Percentiles rank a stretch among this genome's conserved stretches.
These are phyloP conservation scores for Candida silvicultrix DNA, from an alignment of 805 yeast species.

Conservation along the genomic window DNA sequence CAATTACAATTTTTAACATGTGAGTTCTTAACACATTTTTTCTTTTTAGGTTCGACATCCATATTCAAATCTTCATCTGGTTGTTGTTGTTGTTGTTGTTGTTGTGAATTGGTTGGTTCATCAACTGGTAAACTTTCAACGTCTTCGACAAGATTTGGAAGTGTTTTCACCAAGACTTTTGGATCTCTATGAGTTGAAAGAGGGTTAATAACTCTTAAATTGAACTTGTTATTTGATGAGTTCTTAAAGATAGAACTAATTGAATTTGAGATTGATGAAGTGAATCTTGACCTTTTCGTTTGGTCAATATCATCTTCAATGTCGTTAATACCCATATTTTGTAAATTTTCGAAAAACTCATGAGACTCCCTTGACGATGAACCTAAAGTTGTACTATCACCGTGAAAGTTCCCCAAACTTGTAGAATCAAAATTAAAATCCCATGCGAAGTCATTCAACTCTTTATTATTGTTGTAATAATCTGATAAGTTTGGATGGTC, in stretches of 20 bases:
- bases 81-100: not conserved
- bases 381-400: constrained; percentile 1
- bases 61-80: not conserved
- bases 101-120: not conserved
- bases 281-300: constrained; percentile 5
- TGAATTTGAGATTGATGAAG: constrained; percentile 16
- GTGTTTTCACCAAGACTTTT: constrained; percentile 2
- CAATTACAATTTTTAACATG: constrained; percentile 13
- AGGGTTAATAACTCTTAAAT: constrained; percentile 29
- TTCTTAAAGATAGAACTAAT: constrained; percentile 18
- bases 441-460: not conserved
- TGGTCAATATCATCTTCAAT: not conserved
- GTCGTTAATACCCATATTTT: not conserved
- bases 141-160: constrained; percentile 13
- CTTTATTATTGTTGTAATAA: not conserved
- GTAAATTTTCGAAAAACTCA: constrained; percentile 7
- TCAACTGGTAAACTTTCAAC: constrained; percentile 12
- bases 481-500: not conserved
- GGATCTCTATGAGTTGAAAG: constrained; percentile 21
- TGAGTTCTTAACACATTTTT: constrained; percentile 5
- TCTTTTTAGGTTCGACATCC: not conserved
- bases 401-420: not conserved
- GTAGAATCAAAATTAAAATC: not conserved
- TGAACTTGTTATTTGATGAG: constrained; percentile 20
- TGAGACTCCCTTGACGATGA: constrained; percentile 24